These are phyloP conservation scores for Caryocar brasiliense DNA, from an alignment of 441 rosid species.

Conservation along the genomic window DNA sequence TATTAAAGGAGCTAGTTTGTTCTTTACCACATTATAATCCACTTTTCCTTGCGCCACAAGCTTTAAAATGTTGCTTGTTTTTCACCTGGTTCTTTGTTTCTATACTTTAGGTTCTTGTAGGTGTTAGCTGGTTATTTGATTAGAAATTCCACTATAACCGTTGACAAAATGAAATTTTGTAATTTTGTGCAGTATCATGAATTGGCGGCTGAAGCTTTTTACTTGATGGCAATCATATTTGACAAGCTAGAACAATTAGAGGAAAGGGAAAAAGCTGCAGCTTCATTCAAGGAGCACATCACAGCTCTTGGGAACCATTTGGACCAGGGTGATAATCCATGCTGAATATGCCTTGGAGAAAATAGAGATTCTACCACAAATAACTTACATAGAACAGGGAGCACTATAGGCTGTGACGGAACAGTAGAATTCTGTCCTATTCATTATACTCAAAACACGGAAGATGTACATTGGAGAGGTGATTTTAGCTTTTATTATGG, in stretches of 20 bases:
- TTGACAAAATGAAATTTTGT: neutral
- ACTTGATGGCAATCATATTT: constrained; percentile 57
- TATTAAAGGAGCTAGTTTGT: too few species aligned
- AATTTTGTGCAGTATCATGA: constrained; percentile 68
- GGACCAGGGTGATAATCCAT: constrained; percentile 36
- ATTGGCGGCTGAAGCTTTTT: constrained; percentile 78
- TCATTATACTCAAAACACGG: too few species aligned
- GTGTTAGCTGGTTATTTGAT: neutral
- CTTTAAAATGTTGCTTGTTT: too few species aligned
- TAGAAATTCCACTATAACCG: neutral
- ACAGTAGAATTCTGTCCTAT: too few species aligned
- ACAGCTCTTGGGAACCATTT: constrained; percentile 62
- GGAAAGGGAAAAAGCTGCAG: constrained; percentile 77
- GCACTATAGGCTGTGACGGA: too few species aligned
- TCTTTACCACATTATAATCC: too few species aligned
- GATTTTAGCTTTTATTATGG: too few species aligned
- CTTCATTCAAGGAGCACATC: constrained; percentile 59
- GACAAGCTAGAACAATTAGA: constrained; percentile 47
- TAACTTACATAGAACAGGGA: too few species aligned
- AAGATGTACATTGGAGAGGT: too few species aligned
- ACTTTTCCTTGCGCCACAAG: too few species aligned
- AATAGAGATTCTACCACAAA: too few species aligned
- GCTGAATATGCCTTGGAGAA: too few species aligned
- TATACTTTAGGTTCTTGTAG: neutral
- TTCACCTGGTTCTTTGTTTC: neutral